Conservation (phyloP, 305 asterid genomes). For the Fraxinus sp. region DNA sequence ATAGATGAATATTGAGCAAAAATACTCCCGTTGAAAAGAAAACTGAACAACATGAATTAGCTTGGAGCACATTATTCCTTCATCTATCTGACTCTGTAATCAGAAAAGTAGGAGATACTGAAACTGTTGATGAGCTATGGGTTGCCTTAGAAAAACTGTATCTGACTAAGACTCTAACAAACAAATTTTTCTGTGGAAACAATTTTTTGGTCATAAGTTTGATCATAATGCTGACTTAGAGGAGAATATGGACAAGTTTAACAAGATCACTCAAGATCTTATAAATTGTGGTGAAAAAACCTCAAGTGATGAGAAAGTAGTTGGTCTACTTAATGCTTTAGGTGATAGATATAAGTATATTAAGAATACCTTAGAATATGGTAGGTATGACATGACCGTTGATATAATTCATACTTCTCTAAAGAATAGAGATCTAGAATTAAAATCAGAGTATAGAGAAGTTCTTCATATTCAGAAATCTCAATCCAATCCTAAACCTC, state of each 20-base stretch:
- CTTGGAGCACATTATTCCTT: neutral
- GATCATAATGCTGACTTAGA: neutral
- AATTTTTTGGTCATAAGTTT: neutral
- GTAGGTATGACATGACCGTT: neutral
- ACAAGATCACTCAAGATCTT: neutral
- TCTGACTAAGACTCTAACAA: neutral
- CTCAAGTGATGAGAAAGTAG: neutral
- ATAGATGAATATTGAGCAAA: neutral
- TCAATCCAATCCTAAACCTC: too few species aligned
- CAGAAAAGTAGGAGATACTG: neutral
- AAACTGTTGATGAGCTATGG: neutral
- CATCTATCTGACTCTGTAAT: neutral
- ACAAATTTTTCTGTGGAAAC: neutral
- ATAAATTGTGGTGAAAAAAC: neutral
- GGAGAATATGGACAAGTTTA: neutral
- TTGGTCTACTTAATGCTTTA: neutral
- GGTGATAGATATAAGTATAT: neutral
- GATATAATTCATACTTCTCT: neutral
- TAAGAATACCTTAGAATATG: neutral
- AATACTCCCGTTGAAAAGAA: neutral
- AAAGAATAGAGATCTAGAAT: neutral
- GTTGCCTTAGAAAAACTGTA: neutral
- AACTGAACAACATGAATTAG: neutral
- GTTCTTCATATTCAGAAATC: neutral
- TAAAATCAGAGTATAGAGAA: too few species aligned